These are phyloP conservation scores for Plasmodium chabaudi DNA, from an alignment of 169 alveolate genomes.

Conservation along the genomic window DNA sequence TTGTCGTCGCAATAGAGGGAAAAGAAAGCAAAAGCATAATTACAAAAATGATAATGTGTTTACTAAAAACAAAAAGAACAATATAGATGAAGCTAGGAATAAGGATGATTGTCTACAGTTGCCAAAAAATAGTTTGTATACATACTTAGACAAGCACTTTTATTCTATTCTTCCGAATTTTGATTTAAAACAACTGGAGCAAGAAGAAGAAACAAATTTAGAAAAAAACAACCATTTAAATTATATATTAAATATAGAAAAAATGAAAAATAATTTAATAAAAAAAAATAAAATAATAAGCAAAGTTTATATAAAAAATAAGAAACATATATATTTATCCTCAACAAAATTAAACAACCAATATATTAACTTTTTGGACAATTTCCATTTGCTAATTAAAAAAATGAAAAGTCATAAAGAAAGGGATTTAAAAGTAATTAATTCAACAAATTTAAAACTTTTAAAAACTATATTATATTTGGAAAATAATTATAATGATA, in stretches of 20 bases:
- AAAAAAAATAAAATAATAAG: conserved; percentile 31
- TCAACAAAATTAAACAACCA: conserved; percentile 31
- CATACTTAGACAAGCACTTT: conserved; percentile 11
- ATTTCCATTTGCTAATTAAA: conserved; percentile 15
- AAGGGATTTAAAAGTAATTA: not conserved
- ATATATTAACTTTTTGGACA: conserved; percentile 9
- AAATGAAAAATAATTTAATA: conserved; percentile 7
- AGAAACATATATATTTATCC: conserved; percentile 18
- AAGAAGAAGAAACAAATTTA: not conserved
- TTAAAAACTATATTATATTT: conserved; percentile 47
- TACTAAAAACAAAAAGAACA: not conserved
- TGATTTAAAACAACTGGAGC: conserved; percentile 8
- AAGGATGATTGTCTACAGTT: not conserved
- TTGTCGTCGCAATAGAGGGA: not conserved
- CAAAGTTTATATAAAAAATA: conserved; percentile 21
- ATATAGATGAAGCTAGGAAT: not conserved
- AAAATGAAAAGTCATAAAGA: not conserved
- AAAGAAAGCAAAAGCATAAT: not conserved
- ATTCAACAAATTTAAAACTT: conserved; percentile 4
- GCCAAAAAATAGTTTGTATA: not conserved
- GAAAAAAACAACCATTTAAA: not conserved
- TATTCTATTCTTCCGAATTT: conserved; percentile 27
- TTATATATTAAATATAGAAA: conserved; percentile 10
- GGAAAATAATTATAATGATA: conserved; percentile 17
- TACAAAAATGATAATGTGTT: not conserved